Base-by-base conservation (phyloP, 2,329 filamentous ascomycete genomes). In the Truncatella angustata region DNA sequence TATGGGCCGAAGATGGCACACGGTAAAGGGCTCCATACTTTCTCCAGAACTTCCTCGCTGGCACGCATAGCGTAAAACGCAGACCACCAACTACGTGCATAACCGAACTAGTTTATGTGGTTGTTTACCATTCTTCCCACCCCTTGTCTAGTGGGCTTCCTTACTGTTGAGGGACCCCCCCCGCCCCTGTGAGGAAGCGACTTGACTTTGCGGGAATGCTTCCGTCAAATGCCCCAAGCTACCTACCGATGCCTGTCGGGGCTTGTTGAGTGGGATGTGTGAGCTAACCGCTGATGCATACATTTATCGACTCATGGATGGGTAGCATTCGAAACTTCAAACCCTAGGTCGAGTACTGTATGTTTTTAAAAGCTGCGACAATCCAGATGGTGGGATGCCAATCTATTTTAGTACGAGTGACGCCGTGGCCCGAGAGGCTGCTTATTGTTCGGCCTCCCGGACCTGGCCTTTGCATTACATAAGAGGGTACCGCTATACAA, bases 331-430 rank as follows among this genome's bases (percentile, higher is more conserved):
- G n/a, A n/a, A n/a, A n/a, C n/a, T n/a, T n/a, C n/a, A n/a, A n/a
- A n/a, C n/a, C n/a, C n/a, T n/a, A n/a, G n/a, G n/a, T n/a, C n/a
- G n/a, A n/a, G n/a, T n/a, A n/a, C n/a, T n/a, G n/a, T n/a, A 9
- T 39, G 10, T 39, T 20, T 6, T 2, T 7, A n/a, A 12, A 62
- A 54, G 54, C 56, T 55, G 56, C 58, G 55, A 58, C 58, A 53
- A 56, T 58, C 58, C 56, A 54, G 51, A 57, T 55, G 49, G 55
- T 55, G 50, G 56, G 55, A 9, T 32, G 28, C 58, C 53, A 60
- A 60, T 58, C 52, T 39, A 58, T 60, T 56, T 54, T 60, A 59
- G 59, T 12, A 12, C 16, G 3, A 39, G 9, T 12, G 2, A 20
- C n/a, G 36, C 36, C 7, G 9, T 39, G 18, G 16, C 18, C 36